Conservation (phyloP, 192 early-diverging fungal species). For the Funneliformis mosseae region DNA sequence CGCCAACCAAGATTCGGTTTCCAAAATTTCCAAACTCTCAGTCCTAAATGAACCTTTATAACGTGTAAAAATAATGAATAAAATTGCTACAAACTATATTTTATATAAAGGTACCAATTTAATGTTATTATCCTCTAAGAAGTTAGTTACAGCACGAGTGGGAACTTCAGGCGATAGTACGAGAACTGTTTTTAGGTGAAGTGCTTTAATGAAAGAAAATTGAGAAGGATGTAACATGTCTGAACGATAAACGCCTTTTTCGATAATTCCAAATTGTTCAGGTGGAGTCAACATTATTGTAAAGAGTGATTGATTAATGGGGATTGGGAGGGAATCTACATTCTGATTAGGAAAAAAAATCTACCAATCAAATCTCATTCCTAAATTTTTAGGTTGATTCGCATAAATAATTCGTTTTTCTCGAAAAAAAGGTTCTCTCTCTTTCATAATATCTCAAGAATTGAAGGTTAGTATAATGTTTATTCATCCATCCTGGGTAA, state of each 20-base stretch:
- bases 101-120: conserved; percentile 52
- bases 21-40: conserved; percentile 72
- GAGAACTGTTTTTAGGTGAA: conserved; percentile 78
- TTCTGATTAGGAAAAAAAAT: background rate
- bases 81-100: background rate
- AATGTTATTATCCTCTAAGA: conserved; percentile 72
- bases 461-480: background rate
- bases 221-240: conserved; percentile 71
- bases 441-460: background rate
- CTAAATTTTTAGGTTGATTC: background rate
- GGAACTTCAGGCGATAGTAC: conserved; percentile 84
- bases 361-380: background rate
- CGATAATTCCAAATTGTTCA: conserved; percentile 90
- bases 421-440: background rate
- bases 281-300: conserved; percentile 57
- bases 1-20: conserved; percentile 79
- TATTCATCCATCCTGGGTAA: background rate
- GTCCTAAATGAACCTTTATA: conserved; percentile 58
- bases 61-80: background rate
- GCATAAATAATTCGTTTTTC: background rate
- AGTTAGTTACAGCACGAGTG: conserved; percentile 70
- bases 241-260: conserved; percentile 85
- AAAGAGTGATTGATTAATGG: background rate
- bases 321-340: too few species aligned
- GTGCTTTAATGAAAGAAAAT: conserved; percentile 79